Conservation (phyloP, 192 early-diverging fungal genomes). For the Coemansia sp. region DNA sequence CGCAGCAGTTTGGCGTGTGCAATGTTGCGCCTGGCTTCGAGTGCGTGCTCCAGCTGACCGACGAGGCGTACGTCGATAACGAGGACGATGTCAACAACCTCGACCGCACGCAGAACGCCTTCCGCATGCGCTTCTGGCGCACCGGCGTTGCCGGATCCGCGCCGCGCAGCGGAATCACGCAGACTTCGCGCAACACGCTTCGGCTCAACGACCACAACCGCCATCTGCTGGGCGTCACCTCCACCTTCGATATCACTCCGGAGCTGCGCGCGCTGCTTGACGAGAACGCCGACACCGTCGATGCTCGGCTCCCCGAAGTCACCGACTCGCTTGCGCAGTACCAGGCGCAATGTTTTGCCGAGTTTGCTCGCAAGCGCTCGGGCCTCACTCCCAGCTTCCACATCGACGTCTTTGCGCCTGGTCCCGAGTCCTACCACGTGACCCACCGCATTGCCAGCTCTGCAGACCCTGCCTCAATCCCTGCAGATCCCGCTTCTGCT, state of each 20-base stretch:
- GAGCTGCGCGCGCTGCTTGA: slow-evolving; percentile 57
- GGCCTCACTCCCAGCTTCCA: slow-evolving; percentile 52
- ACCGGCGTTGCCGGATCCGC: slow-evolving; percentile 21
- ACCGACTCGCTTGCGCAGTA: slow-evolving; percentile 48
- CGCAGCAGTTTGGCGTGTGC: slow-evolving; percentile 35
- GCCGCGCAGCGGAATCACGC: slow-evolving; percentile 21
- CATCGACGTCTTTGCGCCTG: slow-evolving; percentile 56
- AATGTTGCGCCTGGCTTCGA: slow-evolving; percentile 64
- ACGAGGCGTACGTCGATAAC: slow-evolving; percentile 49
- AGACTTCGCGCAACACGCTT: slow-evolving; percentile 19
- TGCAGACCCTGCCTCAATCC: no score
- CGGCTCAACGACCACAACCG: slow-evolving; percentile 29
- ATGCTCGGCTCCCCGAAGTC: slow-evolving; percentile 41
- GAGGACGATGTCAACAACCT: slow-evolving; percentile 47
- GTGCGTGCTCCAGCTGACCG: slow-evolving; percentile 56
- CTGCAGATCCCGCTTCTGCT: no score
- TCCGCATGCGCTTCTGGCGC: slow-evolving; percentile 45
- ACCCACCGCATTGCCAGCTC: background rate
- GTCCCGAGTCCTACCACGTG: slow-evolving; percentile 46
- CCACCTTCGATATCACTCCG: slow-evolving; percentile 54
- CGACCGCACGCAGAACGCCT: slow-evolving; percentile 28
- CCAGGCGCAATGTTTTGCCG: slow-evolving; percentile 51
- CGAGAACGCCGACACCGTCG: slow-evolving; percentile 59
- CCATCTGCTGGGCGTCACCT: slow-evolving; percentile 56
- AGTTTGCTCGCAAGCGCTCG: slow-evolving; percentile 56